Percentiles rank a stretch among this genome's conserved stretches.
These are phyloP conservation scores for Xylariaceae sp. DNA, from an alignment of 2,329 filamentous ascomycete species.

Conservation along the genomic window DNA sequence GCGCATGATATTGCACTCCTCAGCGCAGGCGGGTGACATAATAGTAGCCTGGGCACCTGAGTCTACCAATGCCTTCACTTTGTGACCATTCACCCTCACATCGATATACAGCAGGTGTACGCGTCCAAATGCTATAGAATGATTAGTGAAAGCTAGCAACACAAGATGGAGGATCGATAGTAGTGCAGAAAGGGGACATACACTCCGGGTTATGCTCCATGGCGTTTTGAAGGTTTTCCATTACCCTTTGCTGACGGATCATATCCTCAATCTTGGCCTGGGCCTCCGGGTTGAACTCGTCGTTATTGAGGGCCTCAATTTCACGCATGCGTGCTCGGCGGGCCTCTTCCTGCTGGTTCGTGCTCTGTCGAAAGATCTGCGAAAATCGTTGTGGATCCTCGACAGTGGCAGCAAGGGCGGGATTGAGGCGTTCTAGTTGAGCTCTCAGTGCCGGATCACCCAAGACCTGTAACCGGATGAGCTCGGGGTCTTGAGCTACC, in stretches of 20 bases:
- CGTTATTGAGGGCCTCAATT: conserved; percentile 81
- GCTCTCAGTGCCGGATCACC: conserved; percentile 70
- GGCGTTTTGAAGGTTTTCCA: conserved; percentile 92
- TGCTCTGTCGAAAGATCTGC: conserved; percentile 63
- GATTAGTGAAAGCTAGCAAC: conserved; percentile 16
- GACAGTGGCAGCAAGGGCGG: conserved; percentile 71
- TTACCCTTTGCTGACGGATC: conserved; percentile 89
- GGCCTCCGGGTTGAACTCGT: conserved; percentile 90
- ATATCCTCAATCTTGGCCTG: conserved; percentile 94
- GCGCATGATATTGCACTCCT: conserved; percentile 91
- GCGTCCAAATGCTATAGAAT: conserved; percentile 74
- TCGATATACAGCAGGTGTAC: conserved; percentile 97
- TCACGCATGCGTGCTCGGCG: conserved; percentile 76
- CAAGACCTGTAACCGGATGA: conserved; percentile 76
- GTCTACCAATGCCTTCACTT: conserved; percentile 93
- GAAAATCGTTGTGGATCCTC: conserved; percentile 75
- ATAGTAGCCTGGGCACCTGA: conserved; percentile 97
- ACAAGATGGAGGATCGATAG: conserved; percentile 9
- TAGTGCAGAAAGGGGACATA: conserved; percentile 39
- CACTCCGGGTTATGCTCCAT: conserved; percentile 98
- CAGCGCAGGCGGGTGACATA: conserved; percentile 92
- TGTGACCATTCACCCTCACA: conserved; percentile 88
- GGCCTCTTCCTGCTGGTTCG: conserved; percentile 66
- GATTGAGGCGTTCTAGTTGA: conserved; percentile 67
- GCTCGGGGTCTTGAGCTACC: conserved; percentile 64